Percentiles rank a stretch among this genome's conserved stretches.
phyloP scores from a whole-genome alignment of 352 stramenopile species.

The Phytophthora pistaciae region DNA sequence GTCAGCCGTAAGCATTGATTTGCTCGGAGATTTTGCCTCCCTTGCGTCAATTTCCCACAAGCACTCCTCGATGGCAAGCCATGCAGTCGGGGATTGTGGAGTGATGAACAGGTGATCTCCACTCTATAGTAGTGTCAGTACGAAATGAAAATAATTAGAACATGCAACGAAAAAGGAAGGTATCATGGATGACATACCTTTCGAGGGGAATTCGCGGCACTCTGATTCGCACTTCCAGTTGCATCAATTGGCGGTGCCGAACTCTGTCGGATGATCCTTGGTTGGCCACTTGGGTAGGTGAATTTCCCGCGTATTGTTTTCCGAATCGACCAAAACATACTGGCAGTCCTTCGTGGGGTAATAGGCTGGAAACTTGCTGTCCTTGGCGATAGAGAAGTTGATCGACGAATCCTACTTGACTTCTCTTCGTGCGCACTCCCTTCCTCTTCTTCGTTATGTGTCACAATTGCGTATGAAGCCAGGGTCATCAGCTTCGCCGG shows the following conservation, averaged over 20 bases:
- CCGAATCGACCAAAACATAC: slow-evolving; percentile 50
- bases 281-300: slow-evolving; percentile 27
- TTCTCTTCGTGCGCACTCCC: slow-evolving; percentile 10
- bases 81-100: slow-evolving; percentile 45
- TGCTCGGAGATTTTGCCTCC: slow-evolving; percentile 24
- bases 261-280: slow-evolving; percentile 35
- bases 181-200: slow-evolving; percentile 20
- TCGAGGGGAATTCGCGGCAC: background rate
- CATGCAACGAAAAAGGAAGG: background rate
- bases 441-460: slow-evolving; percentile 11
- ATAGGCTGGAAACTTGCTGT: slow-evolving; percentile 16
- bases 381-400: slow-evolving; percentile 36
- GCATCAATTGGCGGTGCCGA: slow-evolving; percentile 31
- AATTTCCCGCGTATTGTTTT: slow-evolving; percentile 55
- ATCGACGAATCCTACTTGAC: slow-evolving; percentile 18
- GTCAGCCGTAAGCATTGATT: slow-evolving; percentile 24
- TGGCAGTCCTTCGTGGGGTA: slow-evolving; percentile 40
- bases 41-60: slow-evolving; percentile 70
- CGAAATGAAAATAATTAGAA: background rate
- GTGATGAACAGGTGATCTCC: slow-evolving; percentile 13
- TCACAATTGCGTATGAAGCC: slow-evolving; percentile 40
- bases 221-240: slow-evolving; percentile 1
- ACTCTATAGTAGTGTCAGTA: slow-evolving; percentile 12
- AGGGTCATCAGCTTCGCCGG: slow-evolving; percentile 29
- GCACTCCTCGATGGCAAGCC: slow-evolving; percentile 61